Evolutionary conservation across 345 rosid species (phyloP), one percentile per base, ranked within the genome.

Genomic region (Bruguiera parviflora): DNA sequence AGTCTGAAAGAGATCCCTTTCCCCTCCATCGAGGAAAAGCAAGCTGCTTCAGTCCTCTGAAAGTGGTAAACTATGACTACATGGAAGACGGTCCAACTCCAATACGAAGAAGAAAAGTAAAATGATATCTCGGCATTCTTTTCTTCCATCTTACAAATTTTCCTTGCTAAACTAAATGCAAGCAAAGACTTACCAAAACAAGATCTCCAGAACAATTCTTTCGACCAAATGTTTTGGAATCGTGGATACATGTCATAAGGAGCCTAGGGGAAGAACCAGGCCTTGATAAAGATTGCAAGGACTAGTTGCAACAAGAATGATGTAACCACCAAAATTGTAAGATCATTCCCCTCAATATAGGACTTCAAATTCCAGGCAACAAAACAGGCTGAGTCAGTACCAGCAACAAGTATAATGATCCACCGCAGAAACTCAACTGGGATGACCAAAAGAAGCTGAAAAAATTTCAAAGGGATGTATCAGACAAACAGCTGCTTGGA

Each of bases 231-330:
- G 21, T 72, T 49, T 59, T 35, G 27, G 47, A 61, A 28, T 37
- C 35, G 28, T 46, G 13, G 39, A 60, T 56, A 43, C 31, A 61
- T 58, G 74, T 18, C n/a, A 16, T 51, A 8, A 49, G 28, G 61
- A 55, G 69, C 57, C 79, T 77, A 95, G 55, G 96, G 85, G 75
- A 95, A 95, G 84, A 95, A 95, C 94, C 94, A 90, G 75, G 82
- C 96, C 83, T 95, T 95, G 80, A 95, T 79, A 80, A 95, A 90
- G 83, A 95, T 74, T 57, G 97, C 90, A 22, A 95, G 80, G 65
- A 86, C 84, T 83, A 92, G 81, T 79, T 95, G 99, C 79, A 95
- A 77, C 57, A 75, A 75, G 79, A 92, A 89, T 16, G 99, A 86
- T 32, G 87, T 84, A 47, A 86, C 80, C 73, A 84, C 64, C 64